Conservation (phyloP, 2,329 filamentous ascomycete species). For the Verticillium tricorpus region DNA sequence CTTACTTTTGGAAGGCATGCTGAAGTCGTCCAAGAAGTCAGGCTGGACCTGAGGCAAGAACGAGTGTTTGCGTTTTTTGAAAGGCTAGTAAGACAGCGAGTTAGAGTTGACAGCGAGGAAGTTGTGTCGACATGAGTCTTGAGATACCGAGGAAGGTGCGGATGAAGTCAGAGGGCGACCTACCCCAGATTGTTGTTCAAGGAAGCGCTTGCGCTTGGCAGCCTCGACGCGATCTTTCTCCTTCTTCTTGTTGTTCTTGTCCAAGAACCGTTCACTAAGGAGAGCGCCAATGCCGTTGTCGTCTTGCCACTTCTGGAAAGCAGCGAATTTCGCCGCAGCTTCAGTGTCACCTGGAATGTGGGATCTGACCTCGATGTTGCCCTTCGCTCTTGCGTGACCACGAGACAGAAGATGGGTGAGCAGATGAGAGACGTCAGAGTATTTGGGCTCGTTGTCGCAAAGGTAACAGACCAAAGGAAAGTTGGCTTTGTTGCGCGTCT, state of each 20-base stretch:
- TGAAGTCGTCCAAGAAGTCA: not conserved
- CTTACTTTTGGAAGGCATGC: not conserved
- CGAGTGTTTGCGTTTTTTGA: not conserved
- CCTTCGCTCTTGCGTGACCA: conserved; percentile 66
- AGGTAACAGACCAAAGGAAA: conserved; percentile 75
- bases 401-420: conserved; percentile 92
- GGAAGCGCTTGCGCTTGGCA: not conserved
- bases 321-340: conserved; percentile 57
- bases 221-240: conserved; percentile 21
- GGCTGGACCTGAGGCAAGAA: not conserved
- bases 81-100: not conserved
- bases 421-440: conserved; percentile 88
- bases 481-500: not conserved
- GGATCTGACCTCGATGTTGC: conserved; percentile 78
- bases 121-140: not conserved
- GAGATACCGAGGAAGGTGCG: not conserved
- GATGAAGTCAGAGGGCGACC: not conserved
- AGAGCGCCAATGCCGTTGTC: conserved; percentile 65
- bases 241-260: conserved; percentile 69
- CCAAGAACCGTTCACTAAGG: conserved; percentile 71
- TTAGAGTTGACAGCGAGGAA: not conserved
- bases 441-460: conserved; percentile 73
- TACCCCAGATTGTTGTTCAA: not conserved
- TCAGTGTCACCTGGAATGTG: conserved; percentile 61
- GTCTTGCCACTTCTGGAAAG: conserved; percentile 76